Evolutionary conservation across 306 rosid genomes (phyloP), one percentile per base, ranked within the genome.

Genomic region (Hippophae tibetana): DNA sequence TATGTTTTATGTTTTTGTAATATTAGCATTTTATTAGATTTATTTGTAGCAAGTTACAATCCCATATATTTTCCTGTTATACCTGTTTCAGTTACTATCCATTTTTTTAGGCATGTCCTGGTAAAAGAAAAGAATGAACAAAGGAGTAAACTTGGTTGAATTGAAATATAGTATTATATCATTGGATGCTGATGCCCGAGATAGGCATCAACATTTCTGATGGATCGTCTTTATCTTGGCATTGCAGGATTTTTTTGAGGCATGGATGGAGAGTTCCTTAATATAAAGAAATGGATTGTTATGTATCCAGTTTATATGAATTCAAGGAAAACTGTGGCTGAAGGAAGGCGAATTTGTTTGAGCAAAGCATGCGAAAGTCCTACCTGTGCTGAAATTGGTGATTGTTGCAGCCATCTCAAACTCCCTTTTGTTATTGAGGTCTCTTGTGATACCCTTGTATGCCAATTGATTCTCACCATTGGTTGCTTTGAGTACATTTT

Each of bases 341-440:
- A 92, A 81, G 98, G 98, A 62, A 83, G 98, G 60, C 69, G 93
- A 53, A 92, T 92, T 9, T 65, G 79, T 25, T 43, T 79, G 57
- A 65, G 71, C 49, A 85, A 87, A 57, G 86, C 96, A 2, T 86
- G 97, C 8, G 90, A 84, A 68, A 86, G 80, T 73, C 95, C 96
- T 44, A 87, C 93, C 38, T 87, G 95, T 51, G 82, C 66, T 18
- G 96, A 92, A 73, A 85, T 87, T 43, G 89, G 81, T 6, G 98
- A 92, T 74, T 92, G 96, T 65, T 87, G 96, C 65, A 55, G 59
- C 73, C 80, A 78, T 75, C 78, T 92, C 52, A 92, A 87, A 65
- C 49, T 87, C 49, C 89, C 92, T 1, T 73, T 58, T 63, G 93
- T 89, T 25, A 80, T 87, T 53, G 98, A 92, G 98, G 96, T 87